Conservation (phyloP, 1,284 basidiomycete genomes). For the Ustilago shanxiensis region DNA sequence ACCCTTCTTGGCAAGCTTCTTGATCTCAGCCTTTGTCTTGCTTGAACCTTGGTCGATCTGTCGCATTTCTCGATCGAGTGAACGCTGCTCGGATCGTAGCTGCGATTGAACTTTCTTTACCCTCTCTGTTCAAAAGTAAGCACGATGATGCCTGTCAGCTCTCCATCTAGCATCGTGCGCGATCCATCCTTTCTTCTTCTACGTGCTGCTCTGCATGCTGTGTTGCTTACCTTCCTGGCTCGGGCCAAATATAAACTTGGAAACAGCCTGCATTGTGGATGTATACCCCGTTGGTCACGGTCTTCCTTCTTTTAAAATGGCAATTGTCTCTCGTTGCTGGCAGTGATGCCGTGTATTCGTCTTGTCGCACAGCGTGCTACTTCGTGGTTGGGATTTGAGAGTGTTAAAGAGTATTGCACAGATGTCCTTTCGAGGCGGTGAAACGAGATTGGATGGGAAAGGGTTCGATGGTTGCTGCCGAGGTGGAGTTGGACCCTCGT, state of each 20-base stretch:
- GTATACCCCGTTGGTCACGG: neutral
- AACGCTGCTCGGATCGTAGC: slow-evolving; percentile 64
- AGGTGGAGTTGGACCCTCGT: slow-evolving; percentile 39
- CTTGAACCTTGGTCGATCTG: slow-evolving; percentile 85
- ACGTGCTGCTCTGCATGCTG: neutral
- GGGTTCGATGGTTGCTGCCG: slow-evolving; percentile 3
- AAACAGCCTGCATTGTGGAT: slow-evolving; percentile 82
- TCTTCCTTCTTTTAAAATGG: neutral
- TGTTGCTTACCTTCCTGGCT: slow-evolving; percentile 81
- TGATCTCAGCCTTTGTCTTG: slow-evolving; percentile 86
- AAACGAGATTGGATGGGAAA: slow-evolving; percentile 7
- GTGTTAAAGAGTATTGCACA: neutral
- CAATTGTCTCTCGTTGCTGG: neutral
- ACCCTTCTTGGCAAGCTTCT: slow-evolving; percentile 89
- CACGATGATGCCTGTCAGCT: neutral
- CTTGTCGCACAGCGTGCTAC: neutral
- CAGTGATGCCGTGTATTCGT: neutral
- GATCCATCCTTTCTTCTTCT: neutral
- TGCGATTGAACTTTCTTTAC: slow-evolving; percentile 64
- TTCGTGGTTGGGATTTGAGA: neutral
- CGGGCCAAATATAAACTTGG: slow-evolving; percentile 91
- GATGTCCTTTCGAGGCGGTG: neutral
- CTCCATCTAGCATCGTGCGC: neutral
- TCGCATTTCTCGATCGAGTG: slow-evolving; percentile 63
- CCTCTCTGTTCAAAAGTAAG: slow-evolving; percentile 33